phyloP scores from a whole-genome alignment of 176 grass and related monocot genomes.

The Phyllostachys edulis region DNA sequence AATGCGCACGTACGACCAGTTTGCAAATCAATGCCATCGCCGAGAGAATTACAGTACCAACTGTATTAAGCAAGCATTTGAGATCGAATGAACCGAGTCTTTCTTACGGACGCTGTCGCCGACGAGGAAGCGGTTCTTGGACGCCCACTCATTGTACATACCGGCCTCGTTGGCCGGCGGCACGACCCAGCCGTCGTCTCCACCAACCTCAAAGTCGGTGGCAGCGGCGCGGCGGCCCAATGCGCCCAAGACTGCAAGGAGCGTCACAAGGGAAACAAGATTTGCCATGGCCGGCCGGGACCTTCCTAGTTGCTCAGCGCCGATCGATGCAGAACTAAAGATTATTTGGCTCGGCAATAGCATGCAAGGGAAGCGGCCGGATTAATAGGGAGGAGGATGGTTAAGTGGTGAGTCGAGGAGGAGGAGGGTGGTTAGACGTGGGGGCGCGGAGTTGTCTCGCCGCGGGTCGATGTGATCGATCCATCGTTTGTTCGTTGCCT shows the following conservation, averaged over 20 bases:
- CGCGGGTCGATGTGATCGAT: neutral
- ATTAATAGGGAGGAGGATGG: slow-evolving; percentile 20
- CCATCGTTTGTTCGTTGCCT: neutral
- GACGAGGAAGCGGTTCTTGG: slow-evolving; percentile 79
- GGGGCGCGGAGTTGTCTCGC: slow-evolving; percentile 19
- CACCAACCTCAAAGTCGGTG: slow-evolving; percentile 64
- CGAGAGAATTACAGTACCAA: neutral
- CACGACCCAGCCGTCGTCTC: slow-evolving; percentile 60
- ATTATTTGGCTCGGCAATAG: neutral
- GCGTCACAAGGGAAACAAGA: neutral
- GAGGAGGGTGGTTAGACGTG: slow-evolving; percentile 19
- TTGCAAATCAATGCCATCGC: neutral
- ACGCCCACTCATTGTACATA: slow-evolving; percentile 74
- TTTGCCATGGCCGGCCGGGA: neutral
- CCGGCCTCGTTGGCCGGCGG: slow-evolving; percentile 28
- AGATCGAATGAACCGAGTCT: neutral
- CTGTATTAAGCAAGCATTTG: neutral
- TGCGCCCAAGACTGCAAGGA: slow-evolving; percentile 15
- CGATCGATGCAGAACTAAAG: neutral
- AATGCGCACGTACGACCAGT: too few species aligned
- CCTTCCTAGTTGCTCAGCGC: neutral
- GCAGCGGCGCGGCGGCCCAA: slow-evolving; percentile 16
- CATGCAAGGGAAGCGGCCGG: neutral
- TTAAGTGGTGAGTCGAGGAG: neutral
- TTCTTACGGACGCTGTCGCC: slow-evolving; percentile 76